Conservation (phyloP, 495 filamentous ascomycete species). For the Talaromyces ruber region DNA sequence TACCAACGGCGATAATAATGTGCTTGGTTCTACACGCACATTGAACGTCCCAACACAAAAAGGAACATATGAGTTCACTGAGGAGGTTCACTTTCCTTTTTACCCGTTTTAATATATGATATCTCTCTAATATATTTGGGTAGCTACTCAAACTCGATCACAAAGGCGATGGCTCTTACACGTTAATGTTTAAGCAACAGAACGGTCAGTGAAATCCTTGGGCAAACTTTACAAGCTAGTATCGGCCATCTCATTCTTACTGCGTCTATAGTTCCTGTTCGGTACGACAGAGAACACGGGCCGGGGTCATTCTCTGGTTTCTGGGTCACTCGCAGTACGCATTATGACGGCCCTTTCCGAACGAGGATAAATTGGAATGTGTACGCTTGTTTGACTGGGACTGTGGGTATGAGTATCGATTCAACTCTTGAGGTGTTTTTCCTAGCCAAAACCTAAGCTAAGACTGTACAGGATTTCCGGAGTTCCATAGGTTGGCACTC, state of each 20-base stretch:
- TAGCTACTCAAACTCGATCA: not conserved
- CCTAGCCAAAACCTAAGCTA: not conserved
- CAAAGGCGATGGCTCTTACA: not conserved
- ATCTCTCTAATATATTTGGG: not conserved
- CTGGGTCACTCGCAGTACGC: not conserved
- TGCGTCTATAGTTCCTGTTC: not conserved
- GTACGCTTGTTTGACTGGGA: not conserved
- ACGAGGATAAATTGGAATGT: not conserved
- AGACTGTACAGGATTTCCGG: not conserved
- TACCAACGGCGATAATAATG: not conserved
- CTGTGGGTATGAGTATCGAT: not conserved
- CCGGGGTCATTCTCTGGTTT: not conserved
- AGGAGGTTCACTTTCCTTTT: not conserved
- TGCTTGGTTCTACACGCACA: not conserved
- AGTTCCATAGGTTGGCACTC: not conserved
- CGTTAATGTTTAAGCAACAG: not conserved
- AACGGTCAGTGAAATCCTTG: not conserved
- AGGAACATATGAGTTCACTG: not conserved
- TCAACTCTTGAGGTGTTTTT: not conserved
- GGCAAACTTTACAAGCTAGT: not conserved
- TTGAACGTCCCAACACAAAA: not conserved
- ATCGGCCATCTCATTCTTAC: not conserved
- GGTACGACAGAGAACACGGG: not conserved
- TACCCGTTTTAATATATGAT: not conserved
- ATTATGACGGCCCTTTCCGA: not conserved